Evolutionary conservation across 768 basidiomycete genomes (phyloP), one percentile per base, ranked within the genome.

Genomic region (Clitopilus hobsonii): DNA sequence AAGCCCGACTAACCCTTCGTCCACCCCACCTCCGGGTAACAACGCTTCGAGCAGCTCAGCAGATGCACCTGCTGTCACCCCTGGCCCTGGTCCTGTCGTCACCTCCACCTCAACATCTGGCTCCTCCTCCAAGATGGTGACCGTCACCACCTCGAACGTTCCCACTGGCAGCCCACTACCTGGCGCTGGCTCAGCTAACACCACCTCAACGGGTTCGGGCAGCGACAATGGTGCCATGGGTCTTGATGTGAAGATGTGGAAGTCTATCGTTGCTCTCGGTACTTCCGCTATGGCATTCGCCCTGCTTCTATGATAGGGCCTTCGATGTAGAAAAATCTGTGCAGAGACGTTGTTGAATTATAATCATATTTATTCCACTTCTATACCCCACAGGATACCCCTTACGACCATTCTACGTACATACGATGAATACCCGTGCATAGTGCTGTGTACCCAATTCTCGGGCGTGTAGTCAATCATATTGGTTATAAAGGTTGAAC

Each of bases 181-280:
- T 23, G 22, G 41, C 22, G 41, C 41, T 45, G 41, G 41, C 22
- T 22, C 57, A 14, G 28, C 56, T 13, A 18, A 51, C 3, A 47
- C 60, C 36, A 55, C 47, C 25, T 41, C 54, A 22, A 61, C 59
- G 41, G 27, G 49, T 25, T 60, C 61, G 29, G 60, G 38, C 8
- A 53, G 49, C 22, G 51, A 30, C 41, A 54, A 25, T 5, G 55
- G 56, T 27, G 47, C 57, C 8, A 2, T 65, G 22, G 55, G 51
- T 8, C 41, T 61, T 20, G 54, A 63, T 25, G 48, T 56, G 13
- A 56, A 56, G 10, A 28, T 63, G n/a, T 67, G 63, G 67, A 50
- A 61, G 38, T 59, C 56, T 10, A 61, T 52, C 2, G 25, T 60
- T 32, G 58, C 58, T 18, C 56, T 66, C 16, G 52, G 52, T 27